phyloP scores from a whole-genome alignment of 306 rosid species.

The Malus orientalis region DNA sequence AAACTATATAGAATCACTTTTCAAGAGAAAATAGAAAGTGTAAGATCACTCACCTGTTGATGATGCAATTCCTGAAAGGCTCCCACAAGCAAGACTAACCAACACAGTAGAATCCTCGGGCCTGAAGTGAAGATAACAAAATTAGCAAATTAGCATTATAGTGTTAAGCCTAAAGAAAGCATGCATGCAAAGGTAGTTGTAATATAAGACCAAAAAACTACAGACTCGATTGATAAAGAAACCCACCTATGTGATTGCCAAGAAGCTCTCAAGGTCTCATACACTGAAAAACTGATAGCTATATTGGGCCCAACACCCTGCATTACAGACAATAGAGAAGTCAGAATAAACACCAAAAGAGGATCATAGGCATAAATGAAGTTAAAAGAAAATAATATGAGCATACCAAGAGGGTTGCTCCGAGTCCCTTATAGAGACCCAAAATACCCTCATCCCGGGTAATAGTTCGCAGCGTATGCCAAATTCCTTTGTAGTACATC shows the following conservation, averaged over 20 bases:
- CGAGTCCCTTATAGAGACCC: constrained; percentile 95
- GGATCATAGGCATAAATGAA: not conserved
- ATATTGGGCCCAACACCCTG: constrained; percentile 97
- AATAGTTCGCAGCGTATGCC: constrained; percentile 75
- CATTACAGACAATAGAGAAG: constrained; percentile 13
- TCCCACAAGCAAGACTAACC: constrained; percentile 87
- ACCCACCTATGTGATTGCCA: constrained; percentile 74
- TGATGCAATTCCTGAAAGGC: constrained; percentile 94
- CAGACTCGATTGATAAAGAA: constrained; percentile 7
- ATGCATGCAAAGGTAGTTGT: constrained; percentile 1
- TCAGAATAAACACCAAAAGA: constrained; percentile 14
- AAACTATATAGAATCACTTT: not conserved
- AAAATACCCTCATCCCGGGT: constrained; percentile 72
- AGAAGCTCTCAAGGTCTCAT: constrained; percentile 72
- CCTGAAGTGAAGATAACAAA: constrained; percentile 31
- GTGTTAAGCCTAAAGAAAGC: not conserved
- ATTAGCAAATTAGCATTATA: constrained; percentile 6
- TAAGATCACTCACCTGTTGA: constrained; percentile 83
- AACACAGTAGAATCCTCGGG: constrained; percentile 61
- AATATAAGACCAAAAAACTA: constrained; percentile 6
- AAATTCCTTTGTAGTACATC: constrained; percentile 71
- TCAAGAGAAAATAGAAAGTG: constrained; percentile 6
- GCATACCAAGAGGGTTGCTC: constrained; percentile 91
- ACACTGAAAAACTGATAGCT: constrained; percentile 92
- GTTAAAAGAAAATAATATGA: constrained; percentile 4